Evolutionary conservation across 495 filamentous ascomycete genomes (phyloP).

Genomic region (Cryomyces minteri): DNA sequence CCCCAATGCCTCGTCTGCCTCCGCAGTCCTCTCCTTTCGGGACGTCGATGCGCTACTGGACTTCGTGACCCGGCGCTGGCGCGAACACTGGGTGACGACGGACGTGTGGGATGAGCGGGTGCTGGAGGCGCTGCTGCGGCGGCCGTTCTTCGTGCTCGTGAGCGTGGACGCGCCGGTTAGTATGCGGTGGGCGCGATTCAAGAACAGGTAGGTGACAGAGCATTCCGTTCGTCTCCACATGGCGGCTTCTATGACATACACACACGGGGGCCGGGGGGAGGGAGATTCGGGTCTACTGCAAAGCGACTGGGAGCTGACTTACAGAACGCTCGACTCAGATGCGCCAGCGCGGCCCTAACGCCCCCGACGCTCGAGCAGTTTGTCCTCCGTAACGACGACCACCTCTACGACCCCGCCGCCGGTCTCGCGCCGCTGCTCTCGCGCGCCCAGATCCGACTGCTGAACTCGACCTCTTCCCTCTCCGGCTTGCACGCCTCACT

Average conservation of each 20-base stretch:
- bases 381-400: constrained; percentile 50
- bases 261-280: neutral
- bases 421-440: constrained; percentile 58
- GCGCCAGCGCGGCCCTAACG: constrained; percentile 22
- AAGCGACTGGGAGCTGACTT: neutral
- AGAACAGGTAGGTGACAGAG: constrained; percentile 25
- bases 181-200: constrained; percentile 62
- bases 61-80: constrained; percentile 74
- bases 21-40: constrained; percentile 27
- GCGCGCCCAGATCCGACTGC: constrained; percentile 60
- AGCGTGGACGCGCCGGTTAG: constrained; percentile 79
- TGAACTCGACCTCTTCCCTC: constrained; percentile 64
- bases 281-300: constrained; percentile 33
- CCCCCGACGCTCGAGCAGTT: constrained; percentile 57
- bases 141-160: constrained; percentile 85
- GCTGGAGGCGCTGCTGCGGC: constrained; percentile 51
- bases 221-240: neutral
- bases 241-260: neutral
- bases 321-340: constrained; percentile 16
- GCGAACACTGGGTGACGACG: constrained; percentile 63
- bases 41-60: constrained; percentile 48
- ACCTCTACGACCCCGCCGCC: constrained; percentile 48
- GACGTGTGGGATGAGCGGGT: constrained; percentile 50
- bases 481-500: constrained; percentile 50
- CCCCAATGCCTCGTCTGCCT: constrained; percentile 8